These are phyloP conservation scores for Tolypocladium ophioglossoides DNA, from an alignment of 2,329 filamentous ascomycete species.

Conservation along the genomic window DNA sequence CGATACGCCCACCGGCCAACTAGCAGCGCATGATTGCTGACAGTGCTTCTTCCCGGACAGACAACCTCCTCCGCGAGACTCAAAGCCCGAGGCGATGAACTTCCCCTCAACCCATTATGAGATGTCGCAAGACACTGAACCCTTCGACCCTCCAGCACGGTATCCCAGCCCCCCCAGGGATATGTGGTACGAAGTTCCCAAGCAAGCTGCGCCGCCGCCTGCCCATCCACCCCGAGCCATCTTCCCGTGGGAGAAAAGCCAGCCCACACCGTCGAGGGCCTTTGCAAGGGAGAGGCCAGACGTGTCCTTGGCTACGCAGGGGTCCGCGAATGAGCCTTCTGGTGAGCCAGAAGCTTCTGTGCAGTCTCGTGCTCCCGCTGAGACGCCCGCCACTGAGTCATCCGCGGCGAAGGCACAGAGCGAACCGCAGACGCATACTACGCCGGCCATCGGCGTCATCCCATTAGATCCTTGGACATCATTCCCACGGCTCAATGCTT, in stretches of 20 bases:
- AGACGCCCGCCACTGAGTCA: constrained; percentile 24
- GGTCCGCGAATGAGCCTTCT: constrained; percentile 3
- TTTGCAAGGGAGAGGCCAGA: constrained; percentile 31
- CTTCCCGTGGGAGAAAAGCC: constrained; percentile 81
- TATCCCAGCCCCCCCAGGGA: constrained; percentile 78
- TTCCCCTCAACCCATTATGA: constrained; percentile 70
- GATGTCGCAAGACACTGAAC: constrained; percentile 66
- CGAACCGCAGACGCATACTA: constrained; percentile 36
- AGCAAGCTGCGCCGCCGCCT: constrained; percentile 42
- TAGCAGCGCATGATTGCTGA: background rate
- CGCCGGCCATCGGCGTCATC: constrained; percentile 34
- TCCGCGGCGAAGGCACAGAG: constrained; percentile 16
- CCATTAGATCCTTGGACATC: constrained; percentile 57
- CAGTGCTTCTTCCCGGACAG: constrained; percentile 24
- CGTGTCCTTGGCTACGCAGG: background rate
- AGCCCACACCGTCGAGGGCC: constrained; percentile 50
- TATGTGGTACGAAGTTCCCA: constrained; percentile 82
- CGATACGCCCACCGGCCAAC: background rate
- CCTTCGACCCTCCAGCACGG: constrained; percentile 65
- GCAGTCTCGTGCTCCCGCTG: constrained; percentile 15
- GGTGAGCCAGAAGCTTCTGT: constrained; percentile 14
- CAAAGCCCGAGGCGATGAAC: constrained; percentile 75
- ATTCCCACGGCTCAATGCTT: constrained; percentile 74
- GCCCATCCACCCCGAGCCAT: constrained; percentile 53
- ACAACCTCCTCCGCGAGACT: constrained; percentile 51